Percentiles rank a stretch among this genome's conserved stretches.
Evolutionary conservation across 176 grass and related monocot species (phyloP).

Genomic region (Themeda triandra): DNA sequence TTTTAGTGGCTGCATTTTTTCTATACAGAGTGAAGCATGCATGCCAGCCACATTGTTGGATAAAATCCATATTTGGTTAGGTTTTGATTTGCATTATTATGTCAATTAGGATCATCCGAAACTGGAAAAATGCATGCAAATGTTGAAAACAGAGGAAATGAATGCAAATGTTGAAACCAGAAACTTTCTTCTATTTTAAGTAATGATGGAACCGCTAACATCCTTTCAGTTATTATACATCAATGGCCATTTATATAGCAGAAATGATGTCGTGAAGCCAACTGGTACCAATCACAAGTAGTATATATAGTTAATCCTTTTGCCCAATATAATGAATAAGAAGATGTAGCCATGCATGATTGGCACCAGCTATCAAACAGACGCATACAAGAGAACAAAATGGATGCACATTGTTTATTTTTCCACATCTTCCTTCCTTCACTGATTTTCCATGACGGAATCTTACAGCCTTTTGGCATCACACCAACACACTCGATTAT

Average conservation of each 20-base stretch:
- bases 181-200: too few species aligned
- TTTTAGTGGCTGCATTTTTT: neutral
- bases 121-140: too few species aligned
- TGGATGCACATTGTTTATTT: slow-evolving; percentile 8
- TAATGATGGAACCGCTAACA: too few species aligned
- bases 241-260: too few species aligned
- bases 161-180: too few species aligned
- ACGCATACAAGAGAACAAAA: slow-evolving; percentile 41
- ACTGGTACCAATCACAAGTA: neutral
- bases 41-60: neutral
- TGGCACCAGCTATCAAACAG: slow-evolving; percentile 34
- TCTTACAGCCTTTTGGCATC: slow-evolving; percentile 61
- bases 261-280: too few species aligned
- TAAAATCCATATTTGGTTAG: neutral
- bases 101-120: neutral
- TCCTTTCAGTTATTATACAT: too few species aligned
- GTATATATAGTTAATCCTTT: neutral
- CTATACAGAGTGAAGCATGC: neutral
- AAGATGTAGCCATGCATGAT: slow-evolving; percentile 17
- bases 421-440: neutral
- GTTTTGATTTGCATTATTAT: neutral
- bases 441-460: slow-evolving; percentile 30
- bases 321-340: neutral
- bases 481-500: slow-evolving; percentile 11
- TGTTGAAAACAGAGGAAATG: too few species aligned